phyloP scores from a whole-genome alignment of 208 protist species.

The Naegleria gruberi region DNA sequence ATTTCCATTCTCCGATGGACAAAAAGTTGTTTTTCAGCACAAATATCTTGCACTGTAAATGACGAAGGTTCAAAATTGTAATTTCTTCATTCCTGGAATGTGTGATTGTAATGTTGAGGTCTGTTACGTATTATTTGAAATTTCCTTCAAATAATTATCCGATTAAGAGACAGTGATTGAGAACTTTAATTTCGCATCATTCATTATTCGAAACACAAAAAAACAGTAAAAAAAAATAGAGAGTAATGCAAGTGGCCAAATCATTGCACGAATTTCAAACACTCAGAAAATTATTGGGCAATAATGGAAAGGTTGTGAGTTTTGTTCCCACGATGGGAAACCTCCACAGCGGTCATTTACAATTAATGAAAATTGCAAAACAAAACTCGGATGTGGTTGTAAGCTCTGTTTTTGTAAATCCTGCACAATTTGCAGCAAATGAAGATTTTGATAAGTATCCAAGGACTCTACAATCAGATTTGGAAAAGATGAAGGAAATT shows the following conservation, averaged over 20 bases:
- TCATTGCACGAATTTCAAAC: not conserved
- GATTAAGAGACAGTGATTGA: too few relatives aligned
- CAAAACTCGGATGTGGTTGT: conserved; percentile 26
- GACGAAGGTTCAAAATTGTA: too few relatives aligned
- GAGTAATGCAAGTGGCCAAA: not conserved
- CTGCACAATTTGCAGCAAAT: conserved; percentile 44
- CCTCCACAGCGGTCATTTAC: conserved; percentile 45
- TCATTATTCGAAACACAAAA: not conserved
- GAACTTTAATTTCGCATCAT: too few relatives aligned
- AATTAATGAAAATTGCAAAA: conserved; percentile 37
- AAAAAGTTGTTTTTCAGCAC: too few relatives aligned
- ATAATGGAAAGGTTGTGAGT: conserved; percentile 12
- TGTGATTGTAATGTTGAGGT: too few relatives aligned
- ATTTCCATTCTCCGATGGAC: too few relatives aligned
- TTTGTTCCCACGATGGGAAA: conserved; percentile 56
- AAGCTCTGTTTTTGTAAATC: conserved; percentile 49
- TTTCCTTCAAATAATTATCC: too few relatives aligned
- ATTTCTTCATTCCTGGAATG: too few relatives aligned
- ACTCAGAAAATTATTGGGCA: not conserved
- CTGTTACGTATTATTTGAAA: too few relatives aligned
- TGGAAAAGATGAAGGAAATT: conserved; percentile 23
- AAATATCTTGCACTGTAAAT: too few relatives aligned
- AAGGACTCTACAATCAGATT: conserved; percentile 36
- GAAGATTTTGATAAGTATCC: conserved; percentile 48
- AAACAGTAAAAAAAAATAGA: not conserved